Base-by-base conservation (phyloP, 2,329 filamentous ascomycete species). In the Talaromyces sp. region DNA sequence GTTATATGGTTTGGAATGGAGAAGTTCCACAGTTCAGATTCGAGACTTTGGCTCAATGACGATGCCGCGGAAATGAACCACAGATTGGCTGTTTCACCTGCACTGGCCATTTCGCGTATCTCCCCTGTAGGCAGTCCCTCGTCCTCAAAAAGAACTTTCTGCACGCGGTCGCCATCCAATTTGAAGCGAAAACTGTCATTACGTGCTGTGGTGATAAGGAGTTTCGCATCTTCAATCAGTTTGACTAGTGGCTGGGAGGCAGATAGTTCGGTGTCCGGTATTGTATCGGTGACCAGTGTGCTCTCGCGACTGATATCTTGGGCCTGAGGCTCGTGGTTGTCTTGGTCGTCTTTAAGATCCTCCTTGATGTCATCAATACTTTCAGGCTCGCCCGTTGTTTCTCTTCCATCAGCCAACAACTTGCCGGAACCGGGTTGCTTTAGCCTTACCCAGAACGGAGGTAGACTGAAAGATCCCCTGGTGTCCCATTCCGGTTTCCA, bases 401-500 rank as follows among this genome's bases (percentile, higher is more conserved):
- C 16, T 8, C 14, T 14, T 6, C 16, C 39, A 18, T 61, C 54
- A 6, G 35, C 16, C 37, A 46, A 28, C 11, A 28, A 5, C 12
- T 64, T 62, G 18, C 18, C 35, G 42, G 42, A 18, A 31, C 55
- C 42, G 6, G 71, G 71, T 48, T 72, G 66, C 25, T 64, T 46
- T 16, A 76, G 64, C 25, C 73, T 67, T 52, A 72, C 69, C 85
- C 85, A 88, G 66, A 86, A 86, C 0, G 85, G 85, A 2, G 86
- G 85, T 5, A 87, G 69, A 37, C 83, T 81, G 0, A 75, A 75
- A 21, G 78, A 78, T 65, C 82, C 80, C 52, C 85, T 78, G 7
- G 77, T 80, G 1, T 81, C 84, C 83, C 84, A 86, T 9, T 77
- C 73, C 16, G 77, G 77, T 7, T 81, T 79, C 85, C 85, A 88